Conservation (phyloP, 1,284 basidiomycete species). For the Apiotrichum sp. region DNA sequence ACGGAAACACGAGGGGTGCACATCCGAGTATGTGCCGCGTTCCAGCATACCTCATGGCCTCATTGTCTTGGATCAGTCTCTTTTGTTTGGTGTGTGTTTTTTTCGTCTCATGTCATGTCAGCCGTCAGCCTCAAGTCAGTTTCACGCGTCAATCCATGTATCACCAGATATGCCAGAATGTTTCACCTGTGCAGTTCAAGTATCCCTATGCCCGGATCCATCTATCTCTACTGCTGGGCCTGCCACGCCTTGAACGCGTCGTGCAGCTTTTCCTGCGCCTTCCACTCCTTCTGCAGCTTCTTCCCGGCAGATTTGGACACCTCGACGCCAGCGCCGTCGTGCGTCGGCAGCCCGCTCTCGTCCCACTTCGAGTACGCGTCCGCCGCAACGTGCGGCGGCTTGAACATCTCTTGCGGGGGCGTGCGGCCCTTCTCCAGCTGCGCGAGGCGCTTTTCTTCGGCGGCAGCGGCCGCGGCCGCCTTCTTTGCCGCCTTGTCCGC, state of each 20-base stretch:
- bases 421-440: conserved; percentile 79
- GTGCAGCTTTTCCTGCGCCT: conserved; percentile 69
- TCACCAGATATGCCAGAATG: no score
- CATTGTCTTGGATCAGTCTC: no score
- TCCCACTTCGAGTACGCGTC: conserved; percentile 74
- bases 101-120: no score
- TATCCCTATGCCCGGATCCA: no score
- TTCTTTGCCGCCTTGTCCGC: conserved; percentile 79
- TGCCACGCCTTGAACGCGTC: conserved; percentile 54
- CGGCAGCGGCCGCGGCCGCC: conserved; percentile 64
- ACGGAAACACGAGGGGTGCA: no score
- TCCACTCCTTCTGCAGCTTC: conserved; percentile 72
- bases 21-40: no score
- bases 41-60: no score
- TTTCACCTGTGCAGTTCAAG: no score
- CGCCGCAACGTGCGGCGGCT: conserved; percentile 65
- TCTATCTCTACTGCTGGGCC: not conserved
- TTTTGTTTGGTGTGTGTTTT: no score
- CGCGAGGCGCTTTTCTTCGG: conserved; percentile 64
- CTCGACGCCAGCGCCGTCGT: conserved; percentile 76
- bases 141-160: no score
- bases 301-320: conserved; percentile 77
- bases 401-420: conserved; percentile 74
- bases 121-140: no score
- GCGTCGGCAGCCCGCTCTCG: conserved; percentile 73